phyloP scores from a whole-genome alignment of 2,329 filamentous ascomycete genomes.

The Escovopsis sp. region DNA sequence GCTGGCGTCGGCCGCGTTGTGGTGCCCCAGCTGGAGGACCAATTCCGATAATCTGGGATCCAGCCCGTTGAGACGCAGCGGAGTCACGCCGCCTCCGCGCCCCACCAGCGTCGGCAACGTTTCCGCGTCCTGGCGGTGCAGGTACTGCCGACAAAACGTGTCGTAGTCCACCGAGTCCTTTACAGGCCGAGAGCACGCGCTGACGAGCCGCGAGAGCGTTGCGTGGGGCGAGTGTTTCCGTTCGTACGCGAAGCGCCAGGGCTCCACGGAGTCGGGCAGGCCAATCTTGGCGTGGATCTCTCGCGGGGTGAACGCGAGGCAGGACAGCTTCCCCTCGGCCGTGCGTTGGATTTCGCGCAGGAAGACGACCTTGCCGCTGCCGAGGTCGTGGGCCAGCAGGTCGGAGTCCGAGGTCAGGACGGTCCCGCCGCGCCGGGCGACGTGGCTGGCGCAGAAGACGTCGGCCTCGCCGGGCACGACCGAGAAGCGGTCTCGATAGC shows the following conservation, averaged over 20 bases:
- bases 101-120: slow-evolving; percentile 7
- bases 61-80: slow-evolving; percentile 11
- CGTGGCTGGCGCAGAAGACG: slow-evolving; percentile 55
- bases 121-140: slow-evolving; percentile 9
- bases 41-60: slow-evolving; percentile 27
- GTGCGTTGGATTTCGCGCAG: slow-evolving; percentile 45
- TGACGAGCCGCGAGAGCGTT: slow-evolving; percentile 16
- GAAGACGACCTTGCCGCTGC: slow-evolving; percentile 50
- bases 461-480: slow-evolving; percentile 81
- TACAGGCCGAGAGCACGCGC: slow-evolving; percentile 12
- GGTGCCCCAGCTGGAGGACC: slow-evolving; percentile 16
- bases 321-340: slow-evolving; percentile 11
- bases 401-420: slow-evolving; percentile 82
- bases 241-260: slow-evolving; percentile 23
- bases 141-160: slow-evolving; percentile 20
- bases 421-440: slow-evolving; percentile 36
- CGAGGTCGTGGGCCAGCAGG: slow-evolving; percentile 60
- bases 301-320: slow-evolving; percentile 17
- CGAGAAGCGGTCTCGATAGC: slow-evolving; percentile 28
- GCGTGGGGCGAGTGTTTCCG: slow-evolving; percentile 14
- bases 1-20: slow-evolving; percentile 15
- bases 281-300: slow-evolving; percentile 29
- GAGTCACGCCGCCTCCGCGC: neutral
- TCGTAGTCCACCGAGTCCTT: slow-evolving; percentile 12
- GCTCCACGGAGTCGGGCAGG: slow-evolving; percentile 16